A percentile compares a stretch with the other conserved stretches of the same genome.
phyloP scores from a whole-genome alignment of 1,139 yeast genomes.

The Lodderomyces elongisporus region DNA sequence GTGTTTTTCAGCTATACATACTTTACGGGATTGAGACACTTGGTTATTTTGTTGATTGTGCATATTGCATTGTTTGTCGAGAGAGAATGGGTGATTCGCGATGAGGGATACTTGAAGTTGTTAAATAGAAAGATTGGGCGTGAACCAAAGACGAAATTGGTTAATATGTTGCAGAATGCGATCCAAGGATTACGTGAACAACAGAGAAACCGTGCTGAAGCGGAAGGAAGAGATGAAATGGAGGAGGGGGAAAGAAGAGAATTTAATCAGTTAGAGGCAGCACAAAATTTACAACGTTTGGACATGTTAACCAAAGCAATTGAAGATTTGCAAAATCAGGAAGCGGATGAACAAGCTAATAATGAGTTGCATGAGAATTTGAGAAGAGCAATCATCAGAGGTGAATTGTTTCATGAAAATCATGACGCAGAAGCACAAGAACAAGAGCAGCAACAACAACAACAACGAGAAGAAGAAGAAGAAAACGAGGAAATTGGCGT shows the following conservation, averaged over 20 bases:
- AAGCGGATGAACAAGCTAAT: constrained; percentile 11
- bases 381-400: constrained; percentile 17
- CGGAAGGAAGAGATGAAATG: constrained; percentile 5
- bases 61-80: constrained; percentile 50
- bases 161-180: constrained; percentile 33
- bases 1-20: constrained; percentile 33
- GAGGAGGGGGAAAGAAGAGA: constrained; percentile 17
- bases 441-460: not conserved
- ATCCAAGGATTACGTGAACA: constrained; percentile 25
- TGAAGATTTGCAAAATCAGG: constrained; percentile 22
- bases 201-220: constrained; percentile 10
- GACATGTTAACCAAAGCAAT: constrained; percentile 30
- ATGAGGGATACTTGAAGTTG: constrained; percentile 58
- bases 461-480: not conserved
- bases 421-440: constrained; percentile 1
- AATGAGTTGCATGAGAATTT: constrained; percentile 17
- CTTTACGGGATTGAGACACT: constrained; percentile 37
- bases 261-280: constrained; percentile 18
- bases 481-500: not conserved
- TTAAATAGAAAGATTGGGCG: constrained; percentile 54
- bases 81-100: constrained; percentile 70
- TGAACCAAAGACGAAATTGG: constrained; percentile 42
- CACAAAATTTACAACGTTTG: constrained; percentile 21
- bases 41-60: constrained; percentile 33
- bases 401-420: constrained; percentile 8